Evolutionary conservation across 2,329 filamentous ascomycete species (phyloP).

Genomic region (Fusarium anguioides): DNA sequence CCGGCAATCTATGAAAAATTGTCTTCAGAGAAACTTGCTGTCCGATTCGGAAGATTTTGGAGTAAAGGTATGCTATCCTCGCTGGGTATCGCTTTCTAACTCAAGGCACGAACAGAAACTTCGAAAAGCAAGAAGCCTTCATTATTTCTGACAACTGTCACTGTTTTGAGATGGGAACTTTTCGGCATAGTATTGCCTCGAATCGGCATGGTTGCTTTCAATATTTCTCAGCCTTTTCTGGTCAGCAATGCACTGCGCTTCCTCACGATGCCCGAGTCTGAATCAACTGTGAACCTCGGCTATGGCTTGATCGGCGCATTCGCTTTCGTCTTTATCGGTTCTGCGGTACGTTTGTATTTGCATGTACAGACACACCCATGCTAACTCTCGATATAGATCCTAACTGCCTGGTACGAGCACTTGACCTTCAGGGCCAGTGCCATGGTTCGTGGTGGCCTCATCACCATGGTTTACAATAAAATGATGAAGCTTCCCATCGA

Average conservation of each 20-base stretch:
- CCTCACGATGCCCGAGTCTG: conserved; percentile 40
- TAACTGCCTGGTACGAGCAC: conserved; percentile 50
- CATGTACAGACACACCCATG: fast-evolving
- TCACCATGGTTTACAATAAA: conserved; percentile 47
- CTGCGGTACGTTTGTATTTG: conserved; percentile 36
- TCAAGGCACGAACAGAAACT: conserved; percentile 5
- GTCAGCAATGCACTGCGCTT: conserved; percentile 46
- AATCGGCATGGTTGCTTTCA: conserved; percentile 45
- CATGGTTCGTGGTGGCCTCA: conserved; percentile 48
- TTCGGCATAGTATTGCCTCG: conserved; percentile 44
- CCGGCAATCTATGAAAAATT: conserved; percentile 48
- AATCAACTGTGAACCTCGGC: conserved; percentile 43
- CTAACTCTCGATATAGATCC: neutral
- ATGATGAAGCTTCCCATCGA: conserved; percentile 44
- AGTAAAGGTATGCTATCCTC: conserved; percentile 27
- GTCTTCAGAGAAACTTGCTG: conserved; percentile 44
- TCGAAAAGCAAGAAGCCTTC: conserved; percentile 38
- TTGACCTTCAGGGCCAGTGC: conserved; percentile 46
- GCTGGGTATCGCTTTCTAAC: neutral
- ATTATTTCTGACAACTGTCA: conserved; percentile 43
- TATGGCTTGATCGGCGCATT: conserved; percentile 50
- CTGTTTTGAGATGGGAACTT: conserved; percentile 48
- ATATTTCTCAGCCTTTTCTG: conserved; percentile 49
- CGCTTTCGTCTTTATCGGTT: conserved; percentile 48
- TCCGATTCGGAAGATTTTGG: conserved; percentile 42